A percentile compares a stretch with the other conserved stretches of the same genome.
Evolutionary conservation across 371 early-diverging fungal genomes (phyloP).

Genomic region (Nematocida major): DNA sequence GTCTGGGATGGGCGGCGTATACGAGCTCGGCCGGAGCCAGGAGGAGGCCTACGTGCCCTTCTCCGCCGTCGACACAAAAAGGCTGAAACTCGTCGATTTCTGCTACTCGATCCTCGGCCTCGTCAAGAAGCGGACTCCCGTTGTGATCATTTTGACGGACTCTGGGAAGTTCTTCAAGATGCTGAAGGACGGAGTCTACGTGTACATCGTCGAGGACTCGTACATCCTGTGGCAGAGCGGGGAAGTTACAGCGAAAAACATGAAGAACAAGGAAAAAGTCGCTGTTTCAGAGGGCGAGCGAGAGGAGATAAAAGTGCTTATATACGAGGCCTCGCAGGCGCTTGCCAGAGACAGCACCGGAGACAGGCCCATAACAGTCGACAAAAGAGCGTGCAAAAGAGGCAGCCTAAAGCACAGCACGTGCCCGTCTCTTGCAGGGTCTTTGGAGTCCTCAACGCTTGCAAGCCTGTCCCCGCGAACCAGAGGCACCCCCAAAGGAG

Average conservation of each 20-base stretch:
- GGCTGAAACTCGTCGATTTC: constrained; percentile 42
- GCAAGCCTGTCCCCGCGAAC: constrained; percentile 11
- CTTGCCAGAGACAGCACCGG: background rate
- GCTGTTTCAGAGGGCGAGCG: background rate
- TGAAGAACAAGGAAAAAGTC: constrained; percentile 11
- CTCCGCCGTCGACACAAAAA: constrained; percentile 26
- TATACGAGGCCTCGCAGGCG: constrained; percentile 9
- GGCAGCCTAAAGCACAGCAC: constrained; percentile 32
- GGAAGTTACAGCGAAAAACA: constrained; percentile 4
- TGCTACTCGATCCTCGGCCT: constrained; percentile 45
- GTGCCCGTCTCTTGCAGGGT: background rate
- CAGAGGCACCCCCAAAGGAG: background rate
- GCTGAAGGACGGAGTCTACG: constrained; percentile 45
- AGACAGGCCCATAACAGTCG: constrained; percentile 13
- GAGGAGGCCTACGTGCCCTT: constrained; percentile 31
- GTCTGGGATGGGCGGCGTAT: constrained; percentile 25
- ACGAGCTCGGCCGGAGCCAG: constrained; percentile 13
- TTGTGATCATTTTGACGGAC: constrained; percentile 45
- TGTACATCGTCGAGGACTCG: constrained; percentile 31
- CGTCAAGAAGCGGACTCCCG: constrained; percentile 46
- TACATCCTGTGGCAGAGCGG: constrained; percentile 43
- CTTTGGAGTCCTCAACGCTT: constrained; percentile 28
- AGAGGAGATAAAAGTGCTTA: constrained; percentile 18
- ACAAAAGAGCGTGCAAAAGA: constrained; percentile 3
- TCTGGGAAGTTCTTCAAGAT: constrained; percentile 52